phyloP scores from a whole-genome alignment of 2,329 filamentous ascomycete genomes.

The Penicillium sp. region DNA sequence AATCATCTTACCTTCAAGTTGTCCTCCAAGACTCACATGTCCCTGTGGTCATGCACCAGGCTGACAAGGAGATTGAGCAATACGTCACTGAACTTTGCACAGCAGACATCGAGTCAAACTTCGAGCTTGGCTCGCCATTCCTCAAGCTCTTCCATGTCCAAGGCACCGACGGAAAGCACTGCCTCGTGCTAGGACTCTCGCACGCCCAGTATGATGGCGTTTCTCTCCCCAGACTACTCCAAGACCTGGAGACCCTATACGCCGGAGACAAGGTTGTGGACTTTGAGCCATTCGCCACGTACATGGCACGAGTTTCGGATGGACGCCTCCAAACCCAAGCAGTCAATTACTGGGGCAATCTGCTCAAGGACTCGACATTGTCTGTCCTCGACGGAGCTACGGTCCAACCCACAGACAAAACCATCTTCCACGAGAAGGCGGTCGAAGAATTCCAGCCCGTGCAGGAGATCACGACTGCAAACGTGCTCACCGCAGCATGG shows the following conservation, averaged over 20 bases:
- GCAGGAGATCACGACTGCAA: constrained; percentile 59
- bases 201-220: constrained; percentile 68
- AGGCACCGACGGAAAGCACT: constrained; percentile 32
- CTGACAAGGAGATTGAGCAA: constrained; percentile 48
- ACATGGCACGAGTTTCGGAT: constrained; percentile 37
- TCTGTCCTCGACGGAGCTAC: constrained; percentile 28
- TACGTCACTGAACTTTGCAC: constrained; percentile 54
- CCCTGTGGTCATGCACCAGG: constrained; percentile 49
- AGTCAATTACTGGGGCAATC: constrained; percentile 50
- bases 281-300: constrained; percentile 43
- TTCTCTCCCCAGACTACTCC: constrained; percentile 59
- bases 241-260: constrained; percentile 57
- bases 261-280: constrained; percentile 30
- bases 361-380: constrained; percentile 55
- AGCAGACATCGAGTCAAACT: constrained; percentile 52
- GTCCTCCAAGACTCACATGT: constrained; percentile 54
- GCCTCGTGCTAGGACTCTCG: constrained; percentile 57
- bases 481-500: constrained; percentile 63
- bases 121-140: constrained; percentile 59
- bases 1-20: constrained; percentile 53
- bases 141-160: constrained; percentile 55
- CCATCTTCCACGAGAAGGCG: constrained; percentile 25
- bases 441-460: constrained; percentile 46
- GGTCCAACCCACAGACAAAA: constrained; percentile 22
- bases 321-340: constrained; percentile 46